Evolutionary conservation across 805 yeast species (phyloP).

Genomic region (Cyberlindnera americana): DNA sequence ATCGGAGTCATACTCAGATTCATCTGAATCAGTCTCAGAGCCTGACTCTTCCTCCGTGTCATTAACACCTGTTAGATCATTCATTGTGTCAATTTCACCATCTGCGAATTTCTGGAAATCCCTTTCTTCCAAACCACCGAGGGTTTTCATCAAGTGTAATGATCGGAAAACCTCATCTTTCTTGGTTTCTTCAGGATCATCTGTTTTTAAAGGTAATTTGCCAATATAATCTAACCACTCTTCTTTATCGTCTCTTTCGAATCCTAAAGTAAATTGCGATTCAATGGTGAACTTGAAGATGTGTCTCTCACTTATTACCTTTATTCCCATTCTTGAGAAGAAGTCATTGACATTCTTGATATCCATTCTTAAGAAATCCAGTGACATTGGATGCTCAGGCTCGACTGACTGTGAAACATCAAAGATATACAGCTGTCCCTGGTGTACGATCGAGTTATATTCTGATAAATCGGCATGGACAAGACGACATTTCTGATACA

Average conservation of each 20-base stretch:
- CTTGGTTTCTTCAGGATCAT: slow-evolving; percentile 49
- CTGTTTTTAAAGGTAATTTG: slow-evolving; percentile 51
- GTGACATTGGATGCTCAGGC: slow-evolving; percentile 95
- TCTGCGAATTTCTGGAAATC: slow-evolving; percentile 76
- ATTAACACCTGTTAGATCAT: slow-evolving; percentile 45
- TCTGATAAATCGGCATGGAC: slow-evolving; percentile 98
- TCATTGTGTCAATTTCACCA: slow-evolving; percentile 79
- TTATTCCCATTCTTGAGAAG: slow-evolving; percentile 69
- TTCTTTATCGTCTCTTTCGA: slow-evolving; percentile 37
- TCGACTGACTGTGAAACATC: slow-evolving; percentile 98
- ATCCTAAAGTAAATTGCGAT: slow-evolving; percentile 34
- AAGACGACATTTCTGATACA: slow-evolving; percentile 83
- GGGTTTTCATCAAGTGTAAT: slow-evolving; percentile 67
- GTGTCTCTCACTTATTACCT: slow-evolving; percentile 75
- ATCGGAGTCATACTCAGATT: slow-evolving; percentile 29
- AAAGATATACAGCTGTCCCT: slow-evolving; percentile 74
- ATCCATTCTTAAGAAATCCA: slow-evolving; percentile 96
- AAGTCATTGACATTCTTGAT: slow-evolving; percentile 92
- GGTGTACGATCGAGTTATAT: slow-evolving; percentile 85
- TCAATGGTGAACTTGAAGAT: slow-evolving; percentile 76
- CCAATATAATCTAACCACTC: slow-evolving; percentile 41
- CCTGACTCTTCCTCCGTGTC: slow-evolving; percentile 29
- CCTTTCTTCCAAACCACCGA: slow-evolving; percentile 84
- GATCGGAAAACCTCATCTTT: slow-evolving; percentile 90
- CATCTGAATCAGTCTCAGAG: slow-evolving; percentile 33